These are phyloP conservation scores for Oemleria cerasiformis DNA, from an alignment of 306 rosid species.

Conservation along the genomic window DNA sequence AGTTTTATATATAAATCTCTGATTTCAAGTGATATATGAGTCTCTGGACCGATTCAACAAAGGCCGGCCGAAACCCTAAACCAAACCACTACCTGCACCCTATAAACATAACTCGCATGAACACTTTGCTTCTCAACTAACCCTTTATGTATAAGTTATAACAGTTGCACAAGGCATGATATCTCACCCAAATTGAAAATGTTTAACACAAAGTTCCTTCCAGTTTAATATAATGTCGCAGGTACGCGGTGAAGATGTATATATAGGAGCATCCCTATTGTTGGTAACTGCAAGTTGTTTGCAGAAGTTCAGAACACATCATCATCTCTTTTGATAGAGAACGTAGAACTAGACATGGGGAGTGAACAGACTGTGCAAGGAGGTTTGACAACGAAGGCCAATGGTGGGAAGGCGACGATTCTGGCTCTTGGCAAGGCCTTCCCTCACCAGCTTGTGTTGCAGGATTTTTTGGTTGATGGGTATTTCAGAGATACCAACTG, in stretches of 20 bases:
- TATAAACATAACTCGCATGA: conserved; percentile 40
- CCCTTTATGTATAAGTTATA: not conserved
- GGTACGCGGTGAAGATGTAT: conserved; percentile 32
- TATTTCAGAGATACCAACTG: conserved; percentile 86
- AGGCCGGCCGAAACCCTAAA: conserved; percentile 8
- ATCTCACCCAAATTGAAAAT: conserved; percentile 26
- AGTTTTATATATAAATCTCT: not conserved
- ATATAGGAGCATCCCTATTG: conserved; percentile 22
- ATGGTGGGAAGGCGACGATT: conserved; percentile 63
- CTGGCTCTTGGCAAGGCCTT: conserved; percentile 93
- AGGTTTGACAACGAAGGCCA: conserved; percentile 38
- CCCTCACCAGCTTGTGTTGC: conserved; percentile 93
- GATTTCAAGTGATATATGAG: not conserved
- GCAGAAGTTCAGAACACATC: not conserved
- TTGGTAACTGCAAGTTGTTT: not conserved
- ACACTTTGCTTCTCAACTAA: conserved; percentile 55
- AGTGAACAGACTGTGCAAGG: conserved; percentile 26
- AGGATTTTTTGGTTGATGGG: conserved; percentile 86
- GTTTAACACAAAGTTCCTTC: conserved; percentile 14
- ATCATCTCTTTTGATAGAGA: conserved; percentile 5
- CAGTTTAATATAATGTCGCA: not conserved
- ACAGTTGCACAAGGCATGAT: conserved; percentile 23
- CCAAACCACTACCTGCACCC: conserved; percentile 39
- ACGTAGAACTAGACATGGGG: conserved; percentile 44
- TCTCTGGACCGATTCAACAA: not conserved